Evolutionary conservation across 257 asterid species (phyloP).

Genomic region (Capsicum baccatum): DNA sequence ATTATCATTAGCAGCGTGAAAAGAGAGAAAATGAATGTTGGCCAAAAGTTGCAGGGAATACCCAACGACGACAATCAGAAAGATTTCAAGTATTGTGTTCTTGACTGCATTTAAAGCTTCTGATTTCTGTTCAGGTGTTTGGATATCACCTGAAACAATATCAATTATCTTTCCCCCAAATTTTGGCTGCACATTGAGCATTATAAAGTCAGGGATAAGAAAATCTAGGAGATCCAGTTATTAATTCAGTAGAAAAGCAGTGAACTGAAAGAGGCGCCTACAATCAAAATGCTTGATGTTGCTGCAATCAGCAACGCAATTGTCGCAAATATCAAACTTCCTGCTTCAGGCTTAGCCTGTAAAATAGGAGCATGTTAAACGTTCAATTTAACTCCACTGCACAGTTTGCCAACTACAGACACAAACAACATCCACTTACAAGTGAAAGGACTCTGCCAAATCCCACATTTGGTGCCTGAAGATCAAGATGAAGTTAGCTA

Average conservation of each 20-base stretch:
- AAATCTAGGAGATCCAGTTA: conserved; percentile 28
- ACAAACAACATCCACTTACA: conserved; percentile 50
- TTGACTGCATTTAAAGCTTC: conserved; percentile 68
- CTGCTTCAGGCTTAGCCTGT: conserved; percentile 88
- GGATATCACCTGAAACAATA: conserved; percentile 68
- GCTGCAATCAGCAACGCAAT: conserved; percentile 76
- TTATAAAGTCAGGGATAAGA: conserved; percentile 8
- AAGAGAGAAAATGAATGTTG: conserved; percentile 11
- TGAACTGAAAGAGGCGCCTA: conserved; percentile 40
- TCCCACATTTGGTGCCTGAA: conserved; percentile 83
- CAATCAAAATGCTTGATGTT: conserved; percentile 74
- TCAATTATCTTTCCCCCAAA: conserved; percentile 81
- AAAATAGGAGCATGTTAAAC: conserved; percentile 34
- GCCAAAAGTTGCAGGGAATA: conserved; percentile 38
- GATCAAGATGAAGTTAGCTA: conserved; percentile 36
- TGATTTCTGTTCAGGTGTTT: conserved; percentile 66
- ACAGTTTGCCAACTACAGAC: neutral
- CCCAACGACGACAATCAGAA: conserved; percentile 70
- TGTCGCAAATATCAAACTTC: conserved; percentile 64
- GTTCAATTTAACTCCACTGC: conserved; percentile 9
- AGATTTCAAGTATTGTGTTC: conserved; percentile 60
- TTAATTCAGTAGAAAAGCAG: conserved; percentile 15
- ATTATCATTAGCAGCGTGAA: conserved; percentile 21
- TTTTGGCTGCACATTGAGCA: conserved; percentile 64
- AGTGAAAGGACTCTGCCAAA: conserved; percentile 74